Percentiles rank a stretch among this genome's conserved stretches.
Evolutionary conservation across 768 basidiomycete species (phyloP).

Genomic region (Gloeostereum incarnatum): DNA sequence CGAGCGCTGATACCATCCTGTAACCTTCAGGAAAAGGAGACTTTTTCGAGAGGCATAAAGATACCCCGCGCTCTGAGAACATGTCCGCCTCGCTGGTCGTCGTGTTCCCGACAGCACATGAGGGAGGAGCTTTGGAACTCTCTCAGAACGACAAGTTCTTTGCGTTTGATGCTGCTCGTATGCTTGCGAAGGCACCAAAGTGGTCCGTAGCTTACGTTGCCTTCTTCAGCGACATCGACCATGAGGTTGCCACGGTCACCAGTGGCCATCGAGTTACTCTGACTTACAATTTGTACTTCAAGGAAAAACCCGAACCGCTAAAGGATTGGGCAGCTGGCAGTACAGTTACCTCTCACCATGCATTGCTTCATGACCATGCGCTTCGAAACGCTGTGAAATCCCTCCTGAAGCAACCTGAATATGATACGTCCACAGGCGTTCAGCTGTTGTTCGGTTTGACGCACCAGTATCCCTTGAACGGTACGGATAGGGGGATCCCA

Average conservation of each 20-base stretch:
- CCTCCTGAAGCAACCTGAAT: no score
- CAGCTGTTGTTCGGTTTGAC: no score
- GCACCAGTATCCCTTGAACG: no score
- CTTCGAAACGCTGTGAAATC: no score
- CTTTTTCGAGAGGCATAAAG: conserved; percentile 31
- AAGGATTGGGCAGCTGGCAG: no score
- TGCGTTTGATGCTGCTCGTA: conserved; percentile 19
- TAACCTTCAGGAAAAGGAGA: conserved; percentile 13
- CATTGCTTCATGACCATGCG: no score
- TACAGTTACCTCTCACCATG: no score
- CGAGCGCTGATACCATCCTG: neutral
- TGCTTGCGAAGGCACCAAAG: neutral
- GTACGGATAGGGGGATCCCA: no score
- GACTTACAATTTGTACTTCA: conserved; percentile 29
- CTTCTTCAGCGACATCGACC: conserved; percentile 33
- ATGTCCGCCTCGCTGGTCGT: conserved; percentile 34
- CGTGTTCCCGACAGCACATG: conserved; percentile 23
- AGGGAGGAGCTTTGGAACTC: conserved; percentile 23
- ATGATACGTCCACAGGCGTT: no score
- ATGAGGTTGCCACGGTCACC: conserved; percentile 29
- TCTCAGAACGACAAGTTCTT: conserved; percentile 14
- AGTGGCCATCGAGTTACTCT: conserved; percentile 31
- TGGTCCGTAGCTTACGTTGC: conserved; percentile 21
- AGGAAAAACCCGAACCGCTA: no score
- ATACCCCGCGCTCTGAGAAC: conserved; percentile 21